A percentile compares a stretch with the other conserved stretches of the same genome.
These are phyloP conservation scores for Epicoccum nigrum DNA, from an alignment of 2,329 filamentous ascomycete genomes.

Conservation along the genomic window DNA sequence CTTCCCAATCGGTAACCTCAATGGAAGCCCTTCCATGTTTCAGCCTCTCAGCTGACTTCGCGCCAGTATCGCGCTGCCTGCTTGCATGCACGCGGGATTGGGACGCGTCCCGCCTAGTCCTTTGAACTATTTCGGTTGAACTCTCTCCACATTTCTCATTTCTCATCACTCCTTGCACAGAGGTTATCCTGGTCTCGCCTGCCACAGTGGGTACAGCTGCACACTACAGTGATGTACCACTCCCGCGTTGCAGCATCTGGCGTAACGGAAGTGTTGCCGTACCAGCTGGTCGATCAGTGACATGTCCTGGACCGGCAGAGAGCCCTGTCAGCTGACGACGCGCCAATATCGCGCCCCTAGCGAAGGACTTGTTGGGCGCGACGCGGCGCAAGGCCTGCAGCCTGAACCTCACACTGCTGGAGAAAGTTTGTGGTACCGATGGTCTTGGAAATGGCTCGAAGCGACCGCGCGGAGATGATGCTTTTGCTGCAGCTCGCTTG, in stretches of 20 bases:
- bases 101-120: too few species aligned
- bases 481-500: too few species aligned
- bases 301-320: too few species aligned
- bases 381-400: slow-evolving; percentile 9
- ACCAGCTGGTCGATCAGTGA: not conserved
- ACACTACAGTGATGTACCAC: not conserved
- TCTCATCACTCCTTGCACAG: too few species aligned
- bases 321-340: slow-evolving; percentile 13
- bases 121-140: too few species aligned
- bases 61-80: not conserved
- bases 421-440: too few species aligned
- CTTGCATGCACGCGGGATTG: not conserved
- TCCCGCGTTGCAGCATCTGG: not conserved
- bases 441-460: too few species aligned
- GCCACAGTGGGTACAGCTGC: not conserved
- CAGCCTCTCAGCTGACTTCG: not conserved
- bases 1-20: not conserved
- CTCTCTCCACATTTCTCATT: too few species aligned
- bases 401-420: not conserved
- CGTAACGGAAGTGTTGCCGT: not conserved
- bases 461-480: too few species aligned
- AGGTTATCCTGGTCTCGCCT: too few species aligned
- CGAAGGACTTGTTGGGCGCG: not conserved
- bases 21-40: not conserved
- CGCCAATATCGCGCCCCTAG: slow-evolving; percentile 13